phyloP scores from a whole-genome alignment of 2,329 filamentous ascomycete species.

The Dichotomopilus funicola region DNA sequence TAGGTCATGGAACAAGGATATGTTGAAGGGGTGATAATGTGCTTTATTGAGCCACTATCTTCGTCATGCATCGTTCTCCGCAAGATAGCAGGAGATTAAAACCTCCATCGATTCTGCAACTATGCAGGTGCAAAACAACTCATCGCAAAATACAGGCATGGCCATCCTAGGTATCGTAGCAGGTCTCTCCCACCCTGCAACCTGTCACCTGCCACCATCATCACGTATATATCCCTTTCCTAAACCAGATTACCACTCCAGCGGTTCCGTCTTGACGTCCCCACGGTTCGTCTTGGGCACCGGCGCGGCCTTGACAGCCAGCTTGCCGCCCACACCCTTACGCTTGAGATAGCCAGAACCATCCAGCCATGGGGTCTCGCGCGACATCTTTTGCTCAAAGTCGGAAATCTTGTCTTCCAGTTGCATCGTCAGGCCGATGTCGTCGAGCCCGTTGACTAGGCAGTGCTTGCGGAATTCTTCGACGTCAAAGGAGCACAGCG shows the following conservation, averaged over 20 bases:
- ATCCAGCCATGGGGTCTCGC: slow-evolving; percentile 84
- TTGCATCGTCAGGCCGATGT: slow-evolving; percentile 92
- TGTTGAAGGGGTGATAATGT: neutral
- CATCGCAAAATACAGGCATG: neutral
- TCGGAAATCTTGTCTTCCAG: slow-evolving; percentile 79
- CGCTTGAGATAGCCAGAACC: slow-evolving; percentile 72
- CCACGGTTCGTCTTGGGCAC: slow-evolving; percentile 87
- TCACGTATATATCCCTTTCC: neutral
- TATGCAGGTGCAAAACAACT: neutral
- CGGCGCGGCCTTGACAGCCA: slow-evolving; percentile 55
- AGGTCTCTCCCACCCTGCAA: neutral
- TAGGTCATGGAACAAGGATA: too few relatives aligned
- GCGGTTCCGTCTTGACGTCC: slow-evolving; percentile 73
- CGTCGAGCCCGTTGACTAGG: slow-evolving; percentile 85
- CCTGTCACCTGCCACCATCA: neutral
- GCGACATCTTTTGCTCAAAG: slow-evolving; percentile 72
- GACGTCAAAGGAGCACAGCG: slow-evolving; percentile 74
- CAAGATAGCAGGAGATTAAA: neutral
- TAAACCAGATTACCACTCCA: slow-evolving; percentile 55
- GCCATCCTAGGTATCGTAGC: slow-evolving; percentile 12
- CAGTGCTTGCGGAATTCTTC: slow-evolving; percentile 95
- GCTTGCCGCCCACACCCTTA: slow-evolving; percentile 46
- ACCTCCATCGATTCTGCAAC: too few relatives aligned
- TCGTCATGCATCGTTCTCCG: slow-evolving; percentile 2
- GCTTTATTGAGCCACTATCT: neutral